Evolutionary conservation across 192 early-diverging fungal species (phyloP).

Genomic region (Coemansia sp.): DNA sequence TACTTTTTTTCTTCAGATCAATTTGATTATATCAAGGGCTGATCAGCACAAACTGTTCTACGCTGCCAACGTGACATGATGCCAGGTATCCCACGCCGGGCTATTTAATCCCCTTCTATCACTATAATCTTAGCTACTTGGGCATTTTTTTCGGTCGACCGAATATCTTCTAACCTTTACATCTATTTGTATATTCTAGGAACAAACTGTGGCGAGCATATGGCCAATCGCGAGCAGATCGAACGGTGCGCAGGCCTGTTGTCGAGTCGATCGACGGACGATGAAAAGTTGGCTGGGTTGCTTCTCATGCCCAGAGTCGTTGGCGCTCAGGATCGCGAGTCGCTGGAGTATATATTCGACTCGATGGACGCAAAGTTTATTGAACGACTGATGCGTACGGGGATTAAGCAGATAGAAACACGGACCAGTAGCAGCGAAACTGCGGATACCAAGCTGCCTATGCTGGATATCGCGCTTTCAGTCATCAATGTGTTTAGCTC

Average conservation of each 20-base stretch:
- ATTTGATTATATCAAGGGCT: neutral
- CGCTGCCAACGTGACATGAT: neutral
- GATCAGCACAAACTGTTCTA: neutral
- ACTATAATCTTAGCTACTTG: neutral
- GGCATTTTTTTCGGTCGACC: neutral
- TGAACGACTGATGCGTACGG: conserved; percentile 46
- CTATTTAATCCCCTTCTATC: neutral
- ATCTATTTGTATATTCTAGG: neutral
- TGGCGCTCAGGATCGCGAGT: conserved; percentile 26
- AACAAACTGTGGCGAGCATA: neutral
- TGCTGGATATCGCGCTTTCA: conserved; percentile 37
- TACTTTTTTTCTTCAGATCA: neutral
- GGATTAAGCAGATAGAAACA: conserved; percentile 23
- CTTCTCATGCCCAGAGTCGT: conserved; percentile 44
- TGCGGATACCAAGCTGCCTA: conserved; percentile 1
- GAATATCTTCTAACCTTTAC: neutral
- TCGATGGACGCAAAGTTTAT: conserved; percentile 41
- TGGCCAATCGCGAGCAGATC: conserved; percentile 25
- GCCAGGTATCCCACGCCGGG: neutral
- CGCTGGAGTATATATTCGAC: conserved; percentile 32
- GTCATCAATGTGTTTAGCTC: conserved; percentile 44
- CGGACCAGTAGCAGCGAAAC: neutral
- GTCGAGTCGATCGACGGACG: conserved; percentile 47
- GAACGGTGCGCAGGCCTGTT: conserved; percentile 40
- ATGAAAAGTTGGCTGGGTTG: conserved; percentile 54